These are phyloP conservation scores for Colletotrichum gloeosporioides DNA, from an alignment of 2,329 filamentous ascomycete species.

Conservation along the genomic window DNA sequence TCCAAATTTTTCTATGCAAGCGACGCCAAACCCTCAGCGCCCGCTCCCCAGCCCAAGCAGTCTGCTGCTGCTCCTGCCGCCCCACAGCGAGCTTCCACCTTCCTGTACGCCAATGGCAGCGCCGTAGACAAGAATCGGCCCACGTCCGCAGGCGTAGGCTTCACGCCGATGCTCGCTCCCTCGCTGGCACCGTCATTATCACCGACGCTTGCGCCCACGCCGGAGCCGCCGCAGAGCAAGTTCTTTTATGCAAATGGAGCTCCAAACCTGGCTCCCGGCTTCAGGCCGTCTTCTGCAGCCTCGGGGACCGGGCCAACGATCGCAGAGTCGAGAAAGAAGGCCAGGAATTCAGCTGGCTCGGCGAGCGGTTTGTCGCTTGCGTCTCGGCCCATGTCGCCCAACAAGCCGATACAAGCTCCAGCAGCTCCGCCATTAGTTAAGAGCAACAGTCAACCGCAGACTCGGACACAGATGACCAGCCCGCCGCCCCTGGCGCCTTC, in stretches of 20 bases:
- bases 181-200: slow-evolving; percentile 34
- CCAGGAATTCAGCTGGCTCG: slow-evolving; percentile 18
- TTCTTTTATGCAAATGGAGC: slow-evolving; percentile 79
- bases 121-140: slow-evolving; percentile 42
- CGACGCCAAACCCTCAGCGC: slow-evolving; percentile 60
- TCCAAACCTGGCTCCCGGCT: slow-evolving; percentile 51
- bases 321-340: slow-evolving; percentile 49
- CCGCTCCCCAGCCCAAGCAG: slow-evolving; percentile 2
- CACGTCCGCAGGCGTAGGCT: slow-evolving; percentile 25
- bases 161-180: slow-evolving; percentile 23
- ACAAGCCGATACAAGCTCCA: slow-evolving; percentile 40
- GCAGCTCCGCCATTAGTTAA: slow-evolving; percentile 2
- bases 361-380: slow-evolving; percentile 28
- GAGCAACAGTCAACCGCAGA: slow-evolving; percentile 26
- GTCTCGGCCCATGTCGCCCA: slow-evolving; percentile 57
- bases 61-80: slow-evolving; percentile 31
- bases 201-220: slow-evolving; percentile 37
- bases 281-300: slow-evolving; percentile 36
- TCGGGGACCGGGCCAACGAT: slow-evolving; percentile 49
- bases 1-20: slow-evolving; percentile 93
- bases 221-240: slow-evolving; percentile 57
- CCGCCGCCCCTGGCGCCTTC: slow-evolving; percentile 41
- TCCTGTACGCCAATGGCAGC: slow-evolving; percentile 62
- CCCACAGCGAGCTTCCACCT: slow-evolving; percentile 54
- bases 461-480: slow-evolving; percentile 37